Conservation (phyloP, 2,329 filamentous ascomycete genomes). For the Penicillium sclerotiorum region DNA sequence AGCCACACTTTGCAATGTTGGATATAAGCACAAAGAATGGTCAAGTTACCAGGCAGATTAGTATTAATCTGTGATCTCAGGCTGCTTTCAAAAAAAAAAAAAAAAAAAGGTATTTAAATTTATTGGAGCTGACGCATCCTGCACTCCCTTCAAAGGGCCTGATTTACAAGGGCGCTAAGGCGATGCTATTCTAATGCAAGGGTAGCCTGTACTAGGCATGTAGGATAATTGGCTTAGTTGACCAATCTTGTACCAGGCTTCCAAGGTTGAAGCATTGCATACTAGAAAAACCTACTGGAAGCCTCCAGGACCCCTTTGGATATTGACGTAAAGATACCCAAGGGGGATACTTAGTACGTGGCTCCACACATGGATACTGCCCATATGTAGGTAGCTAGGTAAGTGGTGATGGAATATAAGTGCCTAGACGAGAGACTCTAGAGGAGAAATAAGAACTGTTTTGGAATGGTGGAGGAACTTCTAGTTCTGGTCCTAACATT, state of each 20-base stretch:
- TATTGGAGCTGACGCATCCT: not conserved
- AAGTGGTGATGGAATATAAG: not conserved
- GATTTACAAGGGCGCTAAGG: constrained; percentile 13
- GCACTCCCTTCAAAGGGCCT: constrained; percentile 10
- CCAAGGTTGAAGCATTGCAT: no score
- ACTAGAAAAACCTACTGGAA: no score
- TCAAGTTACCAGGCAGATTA: no score
- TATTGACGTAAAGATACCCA: no score
- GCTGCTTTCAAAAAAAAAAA: not conserved
- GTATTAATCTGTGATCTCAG: no score
- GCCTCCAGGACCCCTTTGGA: not conserved
- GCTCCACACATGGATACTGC: no score
- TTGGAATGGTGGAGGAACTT: constrained; percentile 8
- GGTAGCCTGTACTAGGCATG: constrained; percentile 3
- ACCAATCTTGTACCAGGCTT: no score
- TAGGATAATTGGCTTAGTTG: not conserved
- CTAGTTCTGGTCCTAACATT: constrained; percentile 20
- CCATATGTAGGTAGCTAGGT: not conserved
- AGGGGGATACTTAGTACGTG: no score
- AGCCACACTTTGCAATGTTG: no score
- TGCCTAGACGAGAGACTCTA: no score
- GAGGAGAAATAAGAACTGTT: no score
- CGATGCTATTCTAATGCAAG: constrained; percentile 12
- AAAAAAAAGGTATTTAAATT: not conserved
- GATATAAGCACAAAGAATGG: no score